These are phyloP conservation scores for Periglandula ipomoeae DNA, from an alignment of 2,329 filamentous ascomycete species.

Conservation along the genomic window DNA sequence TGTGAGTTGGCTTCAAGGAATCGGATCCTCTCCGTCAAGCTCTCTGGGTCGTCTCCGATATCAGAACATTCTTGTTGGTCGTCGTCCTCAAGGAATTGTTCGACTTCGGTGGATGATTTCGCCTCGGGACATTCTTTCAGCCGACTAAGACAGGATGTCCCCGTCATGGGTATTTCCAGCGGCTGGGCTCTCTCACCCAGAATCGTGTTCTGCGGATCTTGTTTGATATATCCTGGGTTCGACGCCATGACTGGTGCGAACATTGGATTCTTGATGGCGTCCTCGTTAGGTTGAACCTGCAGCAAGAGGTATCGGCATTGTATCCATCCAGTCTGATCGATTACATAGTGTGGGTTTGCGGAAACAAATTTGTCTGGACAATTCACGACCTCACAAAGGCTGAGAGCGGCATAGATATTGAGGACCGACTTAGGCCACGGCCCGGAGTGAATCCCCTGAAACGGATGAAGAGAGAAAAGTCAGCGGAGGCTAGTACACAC, in stretches of 20 bases:
- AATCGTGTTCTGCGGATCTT: constrained; percentile 15
- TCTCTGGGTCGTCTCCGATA: constrained; percentile 4
- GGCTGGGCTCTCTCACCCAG: background rate
- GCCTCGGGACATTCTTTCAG: background rate
- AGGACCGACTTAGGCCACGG: constrained; percentile 61
- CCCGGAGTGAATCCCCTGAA: background rate
- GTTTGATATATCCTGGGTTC: constrained; percentile 15
- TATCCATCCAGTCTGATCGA: constrained; percentile 73
- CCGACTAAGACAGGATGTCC: constrained; percentile 13
- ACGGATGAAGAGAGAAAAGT: background rate
- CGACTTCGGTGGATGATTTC: background rate
- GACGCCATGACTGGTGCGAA: constrained; percentile 4
- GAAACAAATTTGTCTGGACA: constrained; percentile 51
- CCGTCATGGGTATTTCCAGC: constrained; percentile 19
- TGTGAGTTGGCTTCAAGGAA: background rate
- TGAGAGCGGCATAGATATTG: constrained; percentile 49
- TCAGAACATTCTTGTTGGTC: background rate
- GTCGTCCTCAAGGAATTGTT: background rate
- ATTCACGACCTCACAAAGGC: constrained; percentile 82
- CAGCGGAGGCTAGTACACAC: background rate
- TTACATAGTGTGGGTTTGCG: constrained; percentile 55
- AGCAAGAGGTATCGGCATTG: constrained; percentile 79
- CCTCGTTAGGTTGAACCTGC: constrained; percentile 10
- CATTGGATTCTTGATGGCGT: constrained; percentile 9
- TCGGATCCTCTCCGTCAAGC: background rate